phyloP scores from a whole-genome alignment of 2,329 filamentous ascomycete genomes.

The Tothia fuscella region DNA sequence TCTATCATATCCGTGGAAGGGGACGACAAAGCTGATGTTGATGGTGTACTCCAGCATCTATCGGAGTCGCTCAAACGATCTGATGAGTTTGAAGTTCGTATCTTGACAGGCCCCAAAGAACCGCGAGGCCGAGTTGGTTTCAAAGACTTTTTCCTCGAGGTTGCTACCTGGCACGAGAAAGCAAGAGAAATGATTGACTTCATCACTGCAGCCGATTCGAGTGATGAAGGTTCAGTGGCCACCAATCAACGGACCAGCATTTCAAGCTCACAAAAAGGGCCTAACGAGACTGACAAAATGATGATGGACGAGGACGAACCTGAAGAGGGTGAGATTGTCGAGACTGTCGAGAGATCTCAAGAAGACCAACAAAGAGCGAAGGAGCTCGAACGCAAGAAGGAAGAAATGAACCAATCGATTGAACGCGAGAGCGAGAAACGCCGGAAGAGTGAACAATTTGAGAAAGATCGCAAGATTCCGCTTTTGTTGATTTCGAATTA shows the following conservation, averaged over 20 bases:
- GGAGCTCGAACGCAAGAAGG: background rate
- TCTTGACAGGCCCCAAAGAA: constrained; percentile 37
- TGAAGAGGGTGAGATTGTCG: constrained; percentile 7
- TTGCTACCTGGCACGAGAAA: constrained; percentile 63
- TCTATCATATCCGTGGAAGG: constrained; percentile 78
- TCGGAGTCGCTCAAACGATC: constrained; percentile 40
- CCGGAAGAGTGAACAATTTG: background rate
- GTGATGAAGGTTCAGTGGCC: constrained; percentile 14
- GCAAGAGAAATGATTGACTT: constrained; percentile 57
- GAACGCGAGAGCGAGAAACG: background rate
- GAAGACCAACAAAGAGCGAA: background rate
- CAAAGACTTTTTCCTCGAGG: constrained; percentile 52
- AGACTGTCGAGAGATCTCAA: background rate
- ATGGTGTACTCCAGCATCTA: constrained; percentile 54
- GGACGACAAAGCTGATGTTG: constrained; percentile 49
- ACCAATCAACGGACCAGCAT: no score
- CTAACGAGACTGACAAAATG: no score
- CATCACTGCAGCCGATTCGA: constrained; percentile 31
- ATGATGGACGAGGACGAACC: constrained; percentile 10
- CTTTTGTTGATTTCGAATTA: constrained; percentile 71
- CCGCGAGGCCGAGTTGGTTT: constrained; percentile 24
- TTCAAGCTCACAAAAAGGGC: no score
- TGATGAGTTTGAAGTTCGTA: constrained; percentile 37
- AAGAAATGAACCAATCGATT: background rate
- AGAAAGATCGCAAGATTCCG: constrained; percentile 17